Percentiles rank a stretch among this genome's conserved stretches.
phyloP scores from a whole-genome alignment of 257 asterid species.

The Ballota nigra region DNA sequence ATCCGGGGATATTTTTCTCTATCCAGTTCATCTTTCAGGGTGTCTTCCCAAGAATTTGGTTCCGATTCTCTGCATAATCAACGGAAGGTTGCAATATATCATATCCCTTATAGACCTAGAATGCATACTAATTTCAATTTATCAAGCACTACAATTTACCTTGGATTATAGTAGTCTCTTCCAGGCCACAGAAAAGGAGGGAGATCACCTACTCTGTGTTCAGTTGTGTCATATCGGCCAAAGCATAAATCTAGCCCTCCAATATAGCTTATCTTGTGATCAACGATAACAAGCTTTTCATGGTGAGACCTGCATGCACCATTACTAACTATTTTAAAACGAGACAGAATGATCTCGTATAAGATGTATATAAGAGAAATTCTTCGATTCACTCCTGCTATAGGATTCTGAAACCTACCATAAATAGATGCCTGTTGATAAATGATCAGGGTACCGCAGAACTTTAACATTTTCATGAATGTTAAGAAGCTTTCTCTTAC shows the following conservation, averaged over 20 bases:
- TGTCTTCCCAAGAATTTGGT: constrained; percentile 97
- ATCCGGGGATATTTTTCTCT: constrained; percentile 83
- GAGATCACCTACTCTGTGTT: constrained; percentile 70
- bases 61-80: constrained; percentile 73
- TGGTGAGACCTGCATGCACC: constrained; percentile 88
- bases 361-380: not conserved
- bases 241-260: constrained; percentile 96
- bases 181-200: constrained; percentile 85
- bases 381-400: constrained; percentile 2
- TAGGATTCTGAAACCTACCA: constrained; percentile 54
- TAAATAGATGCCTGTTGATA: constrained; percentile 71
- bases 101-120: not conserved
- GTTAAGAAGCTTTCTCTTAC: constrained; percentile 68
- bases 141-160: constrained; percentile 45
- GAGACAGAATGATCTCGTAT: not conserved
- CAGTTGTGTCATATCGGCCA: constrained; percentile 86
- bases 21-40: constrained; percentile 83
- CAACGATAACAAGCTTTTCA: constrained; percentile 92
- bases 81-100: not conserved
- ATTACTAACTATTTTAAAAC: not conserved
- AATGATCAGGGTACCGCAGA: constrained; percentile 80
- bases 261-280: constrained; percentile 69
- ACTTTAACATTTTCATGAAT: constrained; percentile 91
- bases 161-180: constrained; percentile 95
- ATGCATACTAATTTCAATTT: constrained; percentile 1